Percentiles rank a stretch among this genome's conserved stretches.
These are phyloP conservation scores for Botrytis fragariae DNA, from an alignment of 2,329 filamentous ascomycete genomes.

Conservation along the genomic window DNA sequence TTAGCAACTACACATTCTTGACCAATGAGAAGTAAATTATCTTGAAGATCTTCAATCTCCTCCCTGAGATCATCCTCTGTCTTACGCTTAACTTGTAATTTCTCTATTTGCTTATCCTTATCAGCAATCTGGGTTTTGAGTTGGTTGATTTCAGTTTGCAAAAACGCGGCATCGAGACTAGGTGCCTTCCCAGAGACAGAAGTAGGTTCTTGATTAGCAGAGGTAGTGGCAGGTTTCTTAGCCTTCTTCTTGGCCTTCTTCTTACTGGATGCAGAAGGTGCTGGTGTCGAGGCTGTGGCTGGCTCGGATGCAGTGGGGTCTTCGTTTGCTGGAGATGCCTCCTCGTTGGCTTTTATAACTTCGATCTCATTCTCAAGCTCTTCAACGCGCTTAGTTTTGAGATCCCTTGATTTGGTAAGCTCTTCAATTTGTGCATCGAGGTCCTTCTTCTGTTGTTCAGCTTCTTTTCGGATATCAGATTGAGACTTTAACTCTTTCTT, in stretches of 20 bases:
- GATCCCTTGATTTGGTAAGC: conserved; percentile 26
- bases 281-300: conserved; percentile 43
- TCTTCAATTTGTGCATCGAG: conserved; percentile 32
- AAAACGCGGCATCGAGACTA: conserved; percentile 20
- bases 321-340: conserved; percentile 21
- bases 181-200: conserved; percentile 25
- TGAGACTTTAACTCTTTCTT: conserved; percentile 25
- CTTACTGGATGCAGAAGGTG: conserved; percentile 51
- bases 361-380: conserved; percentile 31
- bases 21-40: conserved; percentile 75
- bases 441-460: conserved; percentile 25
- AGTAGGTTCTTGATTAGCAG: conserved; percentile 33
- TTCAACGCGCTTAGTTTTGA: conserved; percentile 29
- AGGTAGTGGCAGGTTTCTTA: conserved; percentile 58
- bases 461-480: conserved; percentile 26
- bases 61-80: conserved; percentile 78
- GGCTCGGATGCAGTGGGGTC: conserved; percentile 36
- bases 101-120: conserved; percentile 65
- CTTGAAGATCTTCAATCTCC: conserved; percentile 80
- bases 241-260: conserved; percentile 76
- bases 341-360: conserved; percentile 24
- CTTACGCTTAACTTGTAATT: conserved; percentile 65
- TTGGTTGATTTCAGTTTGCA: conserved; percentile 34
- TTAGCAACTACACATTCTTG: conserved; percentile 83
- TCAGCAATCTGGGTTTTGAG: conserved; percentile 35